Conservation (phyloP, 176 grass and related monocot genomes). For the Aegilops speltoides region DNA sequence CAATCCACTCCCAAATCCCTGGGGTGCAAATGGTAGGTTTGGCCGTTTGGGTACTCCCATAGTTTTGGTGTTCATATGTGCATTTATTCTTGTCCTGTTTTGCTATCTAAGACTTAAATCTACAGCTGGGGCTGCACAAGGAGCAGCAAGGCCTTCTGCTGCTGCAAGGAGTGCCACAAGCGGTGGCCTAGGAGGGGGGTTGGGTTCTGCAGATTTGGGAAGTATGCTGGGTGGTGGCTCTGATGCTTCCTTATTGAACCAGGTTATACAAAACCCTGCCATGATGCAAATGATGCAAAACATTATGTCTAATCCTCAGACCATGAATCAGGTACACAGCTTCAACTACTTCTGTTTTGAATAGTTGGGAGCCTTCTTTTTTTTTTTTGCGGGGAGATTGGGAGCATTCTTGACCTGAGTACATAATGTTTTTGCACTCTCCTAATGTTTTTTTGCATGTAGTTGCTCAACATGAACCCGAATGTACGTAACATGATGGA, state of each 20-base stretch:
- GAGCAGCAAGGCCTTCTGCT: slow-evolving; percentile 44
- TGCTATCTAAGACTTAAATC: slow-evolving; percentile 10
- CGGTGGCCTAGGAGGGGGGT: slow-evolving; percentile 54
- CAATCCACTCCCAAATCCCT: slow-evolving; percentile 84
- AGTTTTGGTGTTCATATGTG: neutral
- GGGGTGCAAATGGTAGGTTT: slow-evolving; percentile 59
- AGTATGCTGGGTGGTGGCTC: slow-evolving; percentile 50
- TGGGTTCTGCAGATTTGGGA: slow-evolving; percentile 50
- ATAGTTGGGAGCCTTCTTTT: neutral
- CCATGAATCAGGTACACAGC: slow-evolving; percentile 54
- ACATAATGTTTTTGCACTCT: neutral
- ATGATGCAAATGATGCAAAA: slow-evolving; percentile 89
- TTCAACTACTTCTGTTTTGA: slow-evolving; percentile 10
- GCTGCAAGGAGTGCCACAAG: slow-evolving; percentile 33
- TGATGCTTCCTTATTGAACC: slow-evolving; percentile 53
- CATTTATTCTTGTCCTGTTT: slow-evolving; percentile 11
- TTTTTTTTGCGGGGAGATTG: neutral
- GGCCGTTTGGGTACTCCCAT: neutral
- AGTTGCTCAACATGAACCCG: slow-evolving; percentile 64
- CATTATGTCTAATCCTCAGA: slow-evolving; percentile 67
- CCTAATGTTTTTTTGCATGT: neutral
- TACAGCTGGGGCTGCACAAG: slow-evolving; percentile 56
- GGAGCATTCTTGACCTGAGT: neutral
- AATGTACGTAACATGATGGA: slow-evolving; percentile 64
- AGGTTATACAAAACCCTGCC: slow-evolving; percentile 75